These are phyloP conservation scores for Paecilomyces dactylethromorphus DNA, from an alignment of 2,329 filamentous ascomycete genomes.

Conservation along the genomic window DNA sequence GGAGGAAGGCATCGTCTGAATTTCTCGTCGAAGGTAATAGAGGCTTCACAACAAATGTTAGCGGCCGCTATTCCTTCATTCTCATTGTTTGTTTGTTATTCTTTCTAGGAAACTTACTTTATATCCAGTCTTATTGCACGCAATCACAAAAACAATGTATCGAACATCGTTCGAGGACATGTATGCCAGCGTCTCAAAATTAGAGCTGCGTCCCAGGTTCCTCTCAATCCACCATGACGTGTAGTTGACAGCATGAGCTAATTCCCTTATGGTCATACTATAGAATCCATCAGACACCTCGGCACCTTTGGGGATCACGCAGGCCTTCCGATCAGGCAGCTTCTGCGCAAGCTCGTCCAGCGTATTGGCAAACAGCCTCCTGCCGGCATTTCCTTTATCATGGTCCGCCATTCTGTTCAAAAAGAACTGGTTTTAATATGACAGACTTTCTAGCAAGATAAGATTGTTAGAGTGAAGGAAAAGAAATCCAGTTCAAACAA, in stretches of 20 bases:
- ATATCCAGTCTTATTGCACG: slow-evolving; percentile 18
- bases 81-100: not conserved
- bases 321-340: slow-evolving; percentile 2
- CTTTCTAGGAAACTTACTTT: slow-evolving; percentile 7
- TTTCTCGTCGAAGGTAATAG: slow-evolving; percentile 16
- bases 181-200: slow-evolving; percentile 16
- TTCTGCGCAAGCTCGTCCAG: slow-evolving; percentile 6
- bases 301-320: slow-evolving; percentile 4
- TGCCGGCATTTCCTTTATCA: slow-evolving; percentile 1
- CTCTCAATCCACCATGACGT: slow-evolving; percentile 18
- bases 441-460: not conserved
- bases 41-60: slow-evolving; percentile 3
- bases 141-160: slow-evolving; percentile 15
- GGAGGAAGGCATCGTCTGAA: slow-evolving; percentile 11
- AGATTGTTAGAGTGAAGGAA: not conserved
- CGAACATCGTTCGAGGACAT: slow-evolving; percentile 18
- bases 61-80: not conserved
- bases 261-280: slow-evolving; percentile 11
- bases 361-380: slow-evolving; percentile 6
- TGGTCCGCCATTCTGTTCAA: not conserved
- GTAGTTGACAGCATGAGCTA: slow-evolving; percentile 15
- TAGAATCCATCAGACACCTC: slow-evolving; percentile 5
- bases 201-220: slow-evolving; percentile 8
- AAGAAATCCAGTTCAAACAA: not conserved
- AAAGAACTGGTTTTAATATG: not conserved